phyloP scores from a whole-genome alignment of 2,329 filamentous ascomycete species.

The Ascochyta koolunga region DNA sequence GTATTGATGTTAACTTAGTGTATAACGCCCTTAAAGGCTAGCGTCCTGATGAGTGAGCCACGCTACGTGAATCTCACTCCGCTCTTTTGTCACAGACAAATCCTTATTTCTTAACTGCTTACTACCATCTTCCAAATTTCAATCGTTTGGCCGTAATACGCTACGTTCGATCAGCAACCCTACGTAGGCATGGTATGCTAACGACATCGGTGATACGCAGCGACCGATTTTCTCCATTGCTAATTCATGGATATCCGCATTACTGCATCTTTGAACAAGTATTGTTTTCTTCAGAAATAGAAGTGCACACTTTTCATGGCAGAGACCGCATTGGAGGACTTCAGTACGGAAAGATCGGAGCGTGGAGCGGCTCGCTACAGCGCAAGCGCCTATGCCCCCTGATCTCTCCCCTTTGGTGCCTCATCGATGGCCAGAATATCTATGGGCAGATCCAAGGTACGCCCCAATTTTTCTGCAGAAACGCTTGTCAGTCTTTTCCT shows the following conservation, averaged over 20 bases:
- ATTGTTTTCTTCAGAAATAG: background rate
- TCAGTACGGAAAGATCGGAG: background rate
- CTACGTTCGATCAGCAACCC: background rate
- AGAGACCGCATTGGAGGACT: background rate
- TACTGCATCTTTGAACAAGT: background rate
- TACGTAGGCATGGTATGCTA: background rate
- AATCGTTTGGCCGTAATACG: background rate
- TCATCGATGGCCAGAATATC: constrained; percentile 1
- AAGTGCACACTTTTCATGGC: background rate
- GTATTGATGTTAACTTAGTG: background rate
- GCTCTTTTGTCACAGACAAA: constrained; percentile 13
- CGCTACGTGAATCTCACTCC: constrained; percentile 11
- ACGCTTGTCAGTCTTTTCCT: background rate
- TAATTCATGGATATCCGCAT: too few relatives aligned
- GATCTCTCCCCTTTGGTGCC: background rate
- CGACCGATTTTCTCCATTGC: background rate
- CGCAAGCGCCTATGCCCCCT: background rate
- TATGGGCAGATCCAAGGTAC: constrained; percentile 4
- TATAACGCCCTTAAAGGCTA: constrained; percentile 4
- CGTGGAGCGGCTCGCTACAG: background rate
- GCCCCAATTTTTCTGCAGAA: constrained; percentile 6
- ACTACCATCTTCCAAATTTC: background rate
- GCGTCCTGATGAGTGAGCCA: constrained; percentile 12
- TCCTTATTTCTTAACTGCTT: background rate
- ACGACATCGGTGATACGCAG: background rate